These are phyloP conservation scores for Penicillium pancosmium DNA, from an alignment of 495 filamentous ascomycete species.

Conservation along the genomic window DNA sequence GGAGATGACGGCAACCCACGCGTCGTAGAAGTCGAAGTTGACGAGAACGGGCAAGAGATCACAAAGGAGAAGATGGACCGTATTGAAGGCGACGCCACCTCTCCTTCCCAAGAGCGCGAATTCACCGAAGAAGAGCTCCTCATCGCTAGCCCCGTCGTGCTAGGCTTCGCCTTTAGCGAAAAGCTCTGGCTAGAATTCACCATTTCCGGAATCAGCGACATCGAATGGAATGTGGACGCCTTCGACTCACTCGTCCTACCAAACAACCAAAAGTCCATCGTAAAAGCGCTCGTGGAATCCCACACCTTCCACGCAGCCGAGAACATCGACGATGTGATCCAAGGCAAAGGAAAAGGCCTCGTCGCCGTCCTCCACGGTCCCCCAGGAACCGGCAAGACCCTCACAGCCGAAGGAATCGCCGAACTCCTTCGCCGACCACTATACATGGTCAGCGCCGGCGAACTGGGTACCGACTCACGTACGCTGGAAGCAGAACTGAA, in stretches of 20 bases:
- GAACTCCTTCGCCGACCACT: constrained; percentile 81
- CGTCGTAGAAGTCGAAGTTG: constrained; percentile 62
- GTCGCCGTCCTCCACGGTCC: constrained; percentile 80
- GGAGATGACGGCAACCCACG: constrained; percentile 63
- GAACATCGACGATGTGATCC: constrained; percentile 83
- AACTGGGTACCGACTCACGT: constrained; percentile 79
- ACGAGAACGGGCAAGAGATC: constrained; percentile 64
- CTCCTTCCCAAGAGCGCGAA: constrained; percentile 42
- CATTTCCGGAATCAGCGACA: constrained; percentile 79
- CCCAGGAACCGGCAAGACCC: constrained; percentile 85
- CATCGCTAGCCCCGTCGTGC: constrained; percentile 84
- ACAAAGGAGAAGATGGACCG: constrained; percentile 65
- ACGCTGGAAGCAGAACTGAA: constrained; percentile 78
- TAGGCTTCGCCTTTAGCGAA: constrained; percentile 91
- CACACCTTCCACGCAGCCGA: constrained; percentile 81
- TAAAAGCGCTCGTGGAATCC: constrained; percentile 76
- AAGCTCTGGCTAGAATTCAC: constrained; percentile 93
- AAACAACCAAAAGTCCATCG: constrained; percentile 75
- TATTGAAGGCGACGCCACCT: constrained; percentile 45
- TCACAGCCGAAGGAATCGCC: constrained; percentile 86
- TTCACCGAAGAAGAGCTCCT: constrained; percentile 88
- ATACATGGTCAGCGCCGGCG: constrained; percentile 82
- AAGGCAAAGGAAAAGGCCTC: constrained; percentile 76
- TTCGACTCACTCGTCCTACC: constrained; percentile 79
- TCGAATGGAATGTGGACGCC: constrained; percentile 80